Evolutionary conservation across 2,329 filamentous ascomycete species (phyloP).

Genomic region (Diaporthe eres): DNA sequence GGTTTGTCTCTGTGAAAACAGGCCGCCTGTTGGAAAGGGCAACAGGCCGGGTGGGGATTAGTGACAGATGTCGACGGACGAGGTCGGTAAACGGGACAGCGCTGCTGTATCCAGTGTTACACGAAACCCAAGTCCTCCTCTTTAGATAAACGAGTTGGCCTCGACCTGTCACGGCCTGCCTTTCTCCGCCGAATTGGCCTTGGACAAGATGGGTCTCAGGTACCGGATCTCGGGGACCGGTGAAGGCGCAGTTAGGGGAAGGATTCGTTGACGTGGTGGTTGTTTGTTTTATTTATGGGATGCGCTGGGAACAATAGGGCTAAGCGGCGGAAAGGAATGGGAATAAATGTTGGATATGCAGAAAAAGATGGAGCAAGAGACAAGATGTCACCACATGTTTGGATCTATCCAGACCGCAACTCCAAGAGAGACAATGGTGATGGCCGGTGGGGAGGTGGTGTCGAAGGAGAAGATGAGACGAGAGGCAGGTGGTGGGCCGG

Average conservation of each 20-base stretch:
- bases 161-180: slow-evolving; percentile 34
- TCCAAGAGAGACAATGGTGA: slow-evolving; percentile 36
- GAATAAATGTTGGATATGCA: slow-evolving; percentile 30
- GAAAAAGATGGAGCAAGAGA: slow-evolving; percentile 37
- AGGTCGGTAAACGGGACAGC: slow-evolving; percentile 58
- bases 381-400: slow-evolving; percentile 42
- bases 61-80: slow-evolving; percentile 4
- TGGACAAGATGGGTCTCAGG: slow-evolving; percentile 27
- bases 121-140: slow-evolving; percentile 38
- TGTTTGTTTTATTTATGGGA: slow-evolving; percentile 37
- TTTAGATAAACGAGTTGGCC: slow-evolving; percentile 25
- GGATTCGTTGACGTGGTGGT: slow-evolving; percentile 33
- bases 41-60: slow-evolving; percentile 32
- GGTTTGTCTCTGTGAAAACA: slow-evolving; percentile 9
- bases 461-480: slow-evolving; percentile 39
- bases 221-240: slow-evolving; percentile 17
- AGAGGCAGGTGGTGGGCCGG: slow-evolving; percentile 39
- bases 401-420: slow-evolving; percentile 40
- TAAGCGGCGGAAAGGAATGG: slow-evolving; percentile 35
- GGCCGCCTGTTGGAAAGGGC: slow-evolving; percentile 23
- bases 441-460: slow-evolving; percentile 30
- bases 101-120: slow-evolving; percentile 65
- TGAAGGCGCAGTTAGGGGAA: slow-evolving; percentile 35
- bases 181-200: slow-evolving; percentile 40
- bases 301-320: slow-evolving; percentile 37